Evolutionary conservation across 768 basidiomycete species (phyloP), one percentile per base, ranked within the genome.

Genomic region (Termitomyces sp.): DNA sequence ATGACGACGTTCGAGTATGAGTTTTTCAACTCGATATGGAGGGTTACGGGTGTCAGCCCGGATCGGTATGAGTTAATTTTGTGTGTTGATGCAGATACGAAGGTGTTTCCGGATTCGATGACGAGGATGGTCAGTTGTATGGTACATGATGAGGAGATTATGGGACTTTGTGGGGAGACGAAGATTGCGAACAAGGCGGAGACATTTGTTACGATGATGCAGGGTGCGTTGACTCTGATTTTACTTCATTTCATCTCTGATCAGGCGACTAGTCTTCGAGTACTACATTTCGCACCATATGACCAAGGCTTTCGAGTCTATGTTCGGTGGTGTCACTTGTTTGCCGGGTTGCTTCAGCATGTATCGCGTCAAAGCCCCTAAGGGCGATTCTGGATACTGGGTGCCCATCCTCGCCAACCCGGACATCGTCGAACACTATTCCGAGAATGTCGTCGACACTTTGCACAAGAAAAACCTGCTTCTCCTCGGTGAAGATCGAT

Each of bases 1-100:
- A 98, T 99, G 96, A 97, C 96, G 59, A 96, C 92, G 54, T 95
- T 99, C 69, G 97, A 98, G 75, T 98, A 98, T 70, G 97, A 98
- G 73, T 98, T 98, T 72, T 99, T 99, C 85, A 99, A 99, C 73
- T 87, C 93, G 52, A 78, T 98, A 19, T 99, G 97, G 97, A 77
- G 96, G 53, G 89, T 85, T 42, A 96, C 95, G 16, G 97, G 97
- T 28, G 86, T 99, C 58, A 90, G 89, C 68, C 96, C 97, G 6
- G 97, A 98, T 75, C 85, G 88, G 56, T 99, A 95, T 70, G 96
- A 98, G 73, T 77, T 94, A 42, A 91, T 94, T 58, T 82, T 99
- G 42, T 97, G 95, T 72, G 94, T 97, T 68, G 94, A 97, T 77
- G 94, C 94, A 52, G 94, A 97, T 75, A 98, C 94, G 59, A 98